Percentiles rank a stretch among this genome's conserved stretches.
These are phyloP conservation scores for Porphyrellus sp. DNA, from an alignment of 1,284 basidiomycete species.

Conservation along the genomic window DNA sequence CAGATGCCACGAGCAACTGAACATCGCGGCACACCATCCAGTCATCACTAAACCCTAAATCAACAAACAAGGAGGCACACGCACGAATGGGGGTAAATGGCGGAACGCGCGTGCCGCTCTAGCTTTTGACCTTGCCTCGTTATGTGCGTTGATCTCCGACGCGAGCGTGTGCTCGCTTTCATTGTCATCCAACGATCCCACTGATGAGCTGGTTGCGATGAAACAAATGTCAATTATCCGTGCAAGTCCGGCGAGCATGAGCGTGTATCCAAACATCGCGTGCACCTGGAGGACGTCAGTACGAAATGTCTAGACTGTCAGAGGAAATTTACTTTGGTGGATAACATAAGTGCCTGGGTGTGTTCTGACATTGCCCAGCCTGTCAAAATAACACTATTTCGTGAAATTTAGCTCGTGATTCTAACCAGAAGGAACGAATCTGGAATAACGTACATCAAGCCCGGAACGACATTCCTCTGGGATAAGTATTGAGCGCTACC, in stretches of 20 bases:
- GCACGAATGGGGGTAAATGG: conserved; percentile 82
- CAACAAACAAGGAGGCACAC: conserved; percentile 33
- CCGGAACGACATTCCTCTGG: conserved; percentile 78
- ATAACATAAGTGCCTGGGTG: conserved; percentile 80
- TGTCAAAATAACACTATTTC: conserved; percentile 78
- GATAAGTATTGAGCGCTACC: conserved; percentile 1
- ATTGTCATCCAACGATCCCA: conserved; percentile 39
- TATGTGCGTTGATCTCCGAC: conserved; percentile 16
- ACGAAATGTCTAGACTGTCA: neutral
- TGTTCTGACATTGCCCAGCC: conserved; percentile 97
- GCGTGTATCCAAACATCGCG: conserved; percentile 76
- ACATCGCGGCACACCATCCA: neutral
- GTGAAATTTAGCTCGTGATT: neutral
- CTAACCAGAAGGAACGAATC: conserved; percentile 3
- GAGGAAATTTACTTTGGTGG: conserved; percentile 58
- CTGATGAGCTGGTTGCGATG: conserved; percentile 42
- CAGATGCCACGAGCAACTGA: conserved; percentile 67
- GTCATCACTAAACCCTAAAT: neutral
- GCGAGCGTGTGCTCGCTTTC: conserved; percentile 66
- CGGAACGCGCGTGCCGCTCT: conserved; percentile 65
- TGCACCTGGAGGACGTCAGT: conserved; percentile 59
- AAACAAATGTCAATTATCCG: conserved; percentile 90
- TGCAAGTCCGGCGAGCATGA: conserved; percentile 82
- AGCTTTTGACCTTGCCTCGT: conserved; percentile 26
- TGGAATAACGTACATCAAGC: conserved; percentile 63